phyloP scores from a whole-genome alignment of 2,329 filamentous ascomycete genomes.

The Sporothrix schenckii region DNA sequence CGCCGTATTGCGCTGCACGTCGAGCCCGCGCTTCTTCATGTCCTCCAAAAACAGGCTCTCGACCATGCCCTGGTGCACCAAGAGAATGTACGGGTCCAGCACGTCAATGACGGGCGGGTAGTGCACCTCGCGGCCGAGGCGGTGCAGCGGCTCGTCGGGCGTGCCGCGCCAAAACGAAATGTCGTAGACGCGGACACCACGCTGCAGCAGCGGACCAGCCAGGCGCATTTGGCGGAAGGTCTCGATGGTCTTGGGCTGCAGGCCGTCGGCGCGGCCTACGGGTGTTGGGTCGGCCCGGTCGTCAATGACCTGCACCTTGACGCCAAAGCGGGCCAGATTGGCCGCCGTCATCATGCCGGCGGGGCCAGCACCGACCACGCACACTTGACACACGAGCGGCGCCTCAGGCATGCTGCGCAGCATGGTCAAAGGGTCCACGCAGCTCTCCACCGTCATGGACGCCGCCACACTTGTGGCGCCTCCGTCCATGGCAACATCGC shows the following conservation, averaged over 20 bases:
- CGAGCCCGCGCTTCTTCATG: constrained; percentile 63
- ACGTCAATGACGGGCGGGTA: constrained; percentile 62
- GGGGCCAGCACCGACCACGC: constrained; percentile 59
- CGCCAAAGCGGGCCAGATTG: constrained; percentile 60
- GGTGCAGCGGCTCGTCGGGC: constrained; percentile 56
- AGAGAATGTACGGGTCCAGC: constrained; percentile 57
- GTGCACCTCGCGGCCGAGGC: constrained; percentile 56
- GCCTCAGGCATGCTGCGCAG: constrained; percentile 47
- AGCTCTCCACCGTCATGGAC: constrained; percentile 42
- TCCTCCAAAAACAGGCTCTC: constrained; percentile 72
- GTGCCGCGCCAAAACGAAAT: constrained; percentile 71
- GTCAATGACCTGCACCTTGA: constrained; percentile 40
- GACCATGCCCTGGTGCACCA: constrained; percentile 74
- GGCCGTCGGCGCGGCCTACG: constrained; percentile 63
- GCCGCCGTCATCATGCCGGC: constrained; percentile 55
- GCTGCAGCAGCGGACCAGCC: constrained; percentile 67
- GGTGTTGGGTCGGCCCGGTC: constrained; percentile 43
- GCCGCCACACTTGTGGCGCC: constrained; percentile 41
- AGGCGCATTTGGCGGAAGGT: constrained; percentile 73
- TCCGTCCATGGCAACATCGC: constrained; percentile 40
- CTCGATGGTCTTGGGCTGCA: constrained; percentile 79
- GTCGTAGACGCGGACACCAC: constrained; percentile 71
- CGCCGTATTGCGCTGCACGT: constrained; percentile 64
- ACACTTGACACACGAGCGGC: constrained; percentile 41
- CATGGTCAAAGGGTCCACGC: constrained; percentile 52